Base-by-base conservation (phyloP, 2,329 filamentous ascomycete genomes). In the Davidsoniella australis region DNA sequence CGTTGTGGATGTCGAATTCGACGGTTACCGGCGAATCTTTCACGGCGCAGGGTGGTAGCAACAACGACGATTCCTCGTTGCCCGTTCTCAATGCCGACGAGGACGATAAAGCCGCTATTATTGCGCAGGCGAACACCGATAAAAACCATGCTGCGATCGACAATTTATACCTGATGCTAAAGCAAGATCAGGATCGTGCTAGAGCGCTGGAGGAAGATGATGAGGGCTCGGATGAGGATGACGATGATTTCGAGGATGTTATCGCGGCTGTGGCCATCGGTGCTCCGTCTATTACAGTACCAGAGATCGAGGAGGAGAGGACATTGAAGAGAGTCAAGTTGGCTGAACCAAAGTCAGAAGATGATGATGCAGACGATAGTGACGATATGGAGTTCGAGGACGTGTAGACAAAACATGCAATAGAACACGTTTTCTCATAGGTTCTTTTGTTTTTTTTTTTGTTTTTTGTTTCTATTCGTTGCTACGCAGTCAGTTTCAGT, bases 1-100 rank as follows among this genome's bases (percentile, higher is more conserved):
- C 82, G 2, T 66, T 71, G 7, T 85, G 82, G 79, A 82, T 85
- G 64, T 75, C 77, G 1, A 74, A 80, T 50, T 82, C 78, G 54
- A 85, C 80, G 2, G 73, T 85, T 44, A 77, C 71, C 4, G 76
- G 76, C 46, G 71, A 77, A 52, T 72, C 74, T n/a, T 82, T 75
- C 60, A 63, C 67, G 39, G 65, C 42, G n/a, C 45, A 46, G 17
- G 33, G 37, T 46, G 61, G 64, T 55, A 56, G 58, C 53, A 54
- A 50, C 36, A 38, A 63, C 61, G 55, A 59, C 54, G 43, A 57
- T 59, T 45, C 58, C 53, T 24, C 47, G 59, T 53, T 49, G 44
- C 47, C 47, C 16, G 24, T 37, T 29, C 56, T 61, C 18, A 64
- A 65, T 17, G 62, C 66, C 52, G 66, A 69, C 24, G 65, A 67